Evolutionary conservation across 306 rosid genomes (phyloP).

Genomic region (Lathyrus oleraceus): DNA sequence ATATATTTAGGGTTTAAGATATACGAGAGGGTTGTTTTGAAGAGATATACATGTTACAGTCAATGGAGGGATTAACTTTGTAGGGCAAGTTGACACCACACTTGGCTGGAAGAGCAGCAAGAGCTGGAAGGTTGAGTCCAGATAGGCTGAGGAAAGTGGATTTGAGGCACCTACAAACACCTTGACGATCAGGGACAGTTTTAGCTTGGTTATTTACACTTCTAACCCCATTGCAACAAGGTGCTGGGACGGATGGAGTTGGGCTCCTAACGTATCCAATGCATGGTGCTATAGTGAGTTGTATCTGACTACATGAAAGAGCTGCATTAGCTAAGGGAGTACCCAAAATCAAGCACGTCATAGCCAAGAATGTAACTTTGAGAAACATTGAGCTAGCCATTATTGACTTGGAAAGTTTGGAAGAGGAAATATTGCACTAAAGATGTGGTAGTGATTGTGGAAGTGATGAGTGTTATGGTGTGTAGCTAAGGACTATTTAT

Average conservation of each 20-base stretch:
- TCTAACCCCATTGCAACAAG: constrained; percentile 29
- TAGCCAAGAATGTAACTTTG: constrained; percentile 4
- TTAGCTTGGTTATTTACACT: neutral
- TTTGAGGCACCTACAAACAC: constrained; percentile 31
- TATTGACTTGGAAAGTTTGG: neutral
- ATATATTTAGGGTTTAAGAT: no score
- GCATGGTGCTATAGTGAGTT: constrained; percentile 11
- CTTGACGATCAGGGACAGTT: constrained; percentile 22
- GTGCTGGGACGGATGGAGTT: neutral
- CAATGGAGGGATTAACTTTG: constrained; percentile 42
- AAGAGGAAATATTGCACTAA: neutral
- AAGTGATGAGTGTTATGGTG: neutral
- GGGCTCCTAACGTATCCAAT: neutral
- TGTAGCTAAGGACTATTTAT: neutral
- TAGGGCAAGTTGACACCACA: constrained; percentile 48
- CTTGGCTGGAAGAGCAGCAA: neutral
- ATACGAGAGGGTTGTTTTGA: neutral
- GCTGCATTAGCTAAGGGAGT: constrained; percentile 17
- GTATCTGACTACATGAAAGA: constrained; percentile 14
- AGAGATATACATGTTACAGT: constrained; percentile 41
- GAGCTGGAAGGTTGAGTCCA: neutral
- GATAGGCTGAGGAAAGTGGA: neutral
- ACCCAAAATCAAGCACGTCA: constrained; percentile 19
- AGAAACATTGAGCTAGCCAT: constrained; percentile 23
- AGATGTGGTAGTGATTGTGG: neutral